These are phyloP conservation scores for Porcisia deanei DNA, from an alignment of 208 protist genomes.

Conservation along the genomic window DNA sequence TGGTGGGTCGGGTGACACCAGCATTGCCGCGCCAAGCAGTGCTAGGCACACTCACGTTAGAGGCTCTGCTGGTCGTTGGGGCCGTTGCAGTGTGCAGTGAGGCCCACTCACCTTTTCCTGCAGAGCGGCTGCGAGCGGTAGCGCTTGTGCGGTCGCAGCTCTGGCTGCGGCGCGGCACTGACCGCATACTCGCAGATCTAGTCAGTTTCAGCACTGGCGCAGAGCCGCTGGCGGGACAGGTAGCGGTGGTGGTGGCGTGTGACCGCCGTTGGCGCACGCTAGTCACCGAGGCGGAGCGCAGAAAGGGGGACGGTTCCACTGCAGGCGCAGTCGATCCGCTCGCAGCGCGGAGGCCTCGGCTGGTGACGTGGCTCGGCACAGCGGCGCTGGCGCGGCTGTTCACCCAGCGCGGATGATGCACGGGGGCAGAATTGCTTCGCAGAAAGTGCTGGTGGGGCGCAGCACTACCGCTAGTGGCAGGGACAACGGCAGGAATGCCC, in stretches of 20 bases:
- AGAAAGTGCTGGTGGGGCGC: not conserved
- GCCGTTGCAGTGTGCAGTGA: not conserved
- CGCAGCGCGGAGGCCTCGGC: not conserved
- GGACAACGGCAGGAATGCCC: not conserved
- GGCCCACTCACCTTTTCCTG: too few species aligned
- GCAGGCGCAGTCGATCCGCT: not conserved
- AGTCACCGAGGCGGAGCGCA: constrained; percentile 5
- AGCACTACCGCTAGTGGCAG: not conserved
- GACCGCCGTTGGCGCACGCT: not conserved
- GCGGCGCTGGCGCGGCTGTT: not conserved
- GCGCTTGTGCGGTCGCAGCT: not conserved
- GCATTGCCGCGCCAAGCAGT: not conserved
- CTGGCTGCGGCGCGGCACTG: constrained; percentile 2
- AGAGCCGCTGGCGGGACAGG: too few species aligned
- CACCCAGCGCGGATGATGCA: not conserved
- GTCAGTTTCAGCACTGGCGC: not conserved
- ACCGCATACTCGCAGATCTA: not conserved
- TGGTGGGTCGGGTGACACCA: not conserved
- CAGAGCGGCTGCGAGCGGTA: not conserved
- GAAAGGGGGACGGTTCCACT: not conserved
- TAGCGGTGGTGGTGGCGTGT: not conserved
- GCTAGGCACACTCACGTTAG: too few species aligned
- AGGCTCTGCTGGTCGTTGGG: not conserved
- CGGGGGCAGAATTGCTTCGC: constrained; percentile 8
- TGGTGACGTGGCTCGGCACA: not conserved